phyloP scores from a whole-genome alignment of 2,329 filamentous ascomycete genomes.

The Colletotrichum higginsianum region DNA sequence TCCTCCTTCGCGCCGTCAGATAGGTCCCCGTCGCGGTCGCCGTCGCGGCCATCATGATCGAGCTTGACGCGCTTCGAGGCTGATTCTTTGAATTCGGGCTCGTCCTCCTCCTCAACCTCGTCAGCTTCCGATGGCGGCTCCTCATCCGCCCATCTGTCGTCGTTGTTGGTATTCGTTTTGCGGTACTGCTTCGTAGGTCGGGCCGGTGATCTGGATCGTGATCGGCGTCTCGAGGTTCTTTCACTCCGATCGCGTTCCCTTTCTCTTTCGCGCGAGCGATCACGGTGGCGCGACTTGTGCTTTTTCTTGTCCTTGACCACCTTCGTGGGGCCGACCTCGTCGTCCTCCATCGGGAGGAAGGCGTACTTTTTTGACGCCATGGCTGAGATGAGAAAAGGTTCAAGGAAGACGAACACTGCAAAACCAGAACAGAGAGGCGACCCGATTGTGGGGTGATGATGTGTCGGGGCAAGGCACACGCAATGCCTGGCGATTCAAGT shows the following conservation, averaged over 20 bases:
- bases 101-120: slow-evolving; percentile 57
- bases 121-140: slow-evolving; percentile 66
- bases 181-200: slow-evolving; percentile 60
- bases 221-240: slow-evolving; percentile 45
- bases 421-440: neutral
- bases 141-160: slow-evolving; percentile 88
- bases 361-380: slow-evolving; percentile 76
- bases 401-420: neutral
- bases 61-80: slow-evolving; percentile 80
- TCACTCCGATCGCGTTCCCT: slow-evolving; percentile 54
- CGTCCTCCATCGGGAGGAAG: slow-evolving; percentile 77
- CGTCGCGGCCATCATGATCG: slow-evolving; percentile 65
- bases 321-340: slow-evolving; percentile 70
- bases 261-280: slow-evolving; percentile 55
- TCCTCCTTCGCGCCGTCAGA: slow-evolving; percentile 74
- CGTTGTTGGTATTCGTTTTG: slow-evolving; percentile 59
- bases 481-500: neutral
- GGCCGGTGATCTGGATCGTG: slow-evolving; percentile 53
- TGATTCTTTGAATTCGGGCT: slow-evolving; percentile 76
- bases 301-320: slow-evolving; percentile 66
- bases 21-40: slow-evolving; percentile 58
- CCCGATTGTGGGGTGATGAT: neutral
- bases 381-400: slow-evolving; percentile 1
- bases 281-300: slow-evolving; percentile 55
- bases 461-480: neutral